phyloP scores from a whole-genome alignment of 257 asterid species.

The Haberlea rhodopensis region DNA sequence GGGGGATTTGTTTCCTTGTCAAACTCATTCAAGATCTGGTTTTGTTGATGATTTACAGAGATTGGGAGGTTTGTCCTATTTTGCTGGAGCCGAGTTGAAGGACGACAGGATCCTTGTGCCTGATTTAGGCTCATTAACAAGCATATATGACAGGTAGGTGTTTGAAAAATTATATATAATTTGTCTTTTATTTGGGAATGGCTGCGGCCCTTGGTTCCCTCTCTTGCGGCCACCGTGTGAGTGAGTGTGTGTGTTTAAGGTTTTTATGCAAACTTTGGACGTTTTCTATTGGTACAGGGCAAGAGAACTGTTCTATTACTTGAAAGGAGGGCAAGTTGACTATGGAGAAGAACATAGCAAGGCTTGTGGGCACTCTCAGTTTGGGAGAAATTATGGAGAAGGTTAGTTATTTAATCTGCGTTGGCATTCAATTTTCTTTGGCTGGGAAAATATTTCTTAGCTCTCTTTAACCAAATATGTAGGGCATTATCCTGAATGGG shows the following conservation, averaged over 20 bases:
- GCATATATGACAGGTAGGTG: constrained; percentile 69
- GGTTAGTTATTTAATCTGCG: constrained; percentile 37
- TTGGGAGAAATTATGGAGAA: constrained; percentile 67
- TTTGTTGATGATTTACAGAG: constrained; percentile 44
- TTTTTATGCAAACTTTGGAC: too few relatives aligned
- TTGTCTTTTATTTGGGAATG: neutral
- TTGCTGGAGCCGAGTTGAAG: constrained; percentile 97
- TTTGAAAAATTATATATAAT: neutral
- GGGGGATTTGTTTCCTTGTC: neutral
- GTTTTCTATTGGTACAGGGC: constrained; percentile 60
- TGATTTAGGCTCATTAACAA: constrained; percentile 86
- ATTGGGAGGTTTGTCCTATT: constrained; percentile 89
- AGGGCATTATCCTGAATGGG: constrained; percentile 98
- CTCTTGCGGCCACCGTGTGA: too few relatives aligned
- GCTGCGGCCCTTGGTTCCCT: too few relatives aligned
- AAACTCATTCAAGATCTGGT: constrained; percentile 9
- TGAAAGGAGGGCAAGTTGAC: constrained; percentile 96
- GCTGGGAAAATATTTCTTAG: neutral
- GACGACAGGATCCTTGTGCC: constrained; percentile 96
- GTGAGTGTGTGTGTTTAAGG: too few relatives aligned
- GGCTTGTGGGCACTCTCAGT: constrained; percentile 81
- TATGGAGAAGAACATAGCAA: constrained; percentile 96
- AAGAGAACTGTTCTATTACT: constrained; percentile 85
- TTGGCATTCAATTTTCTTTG: constrained; percentile 7
- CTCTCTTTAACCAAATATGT: constrained; percentile 20